Conservation (phyloP, 306 rosid genomes). For the Fragaria ananassa region DNA sequence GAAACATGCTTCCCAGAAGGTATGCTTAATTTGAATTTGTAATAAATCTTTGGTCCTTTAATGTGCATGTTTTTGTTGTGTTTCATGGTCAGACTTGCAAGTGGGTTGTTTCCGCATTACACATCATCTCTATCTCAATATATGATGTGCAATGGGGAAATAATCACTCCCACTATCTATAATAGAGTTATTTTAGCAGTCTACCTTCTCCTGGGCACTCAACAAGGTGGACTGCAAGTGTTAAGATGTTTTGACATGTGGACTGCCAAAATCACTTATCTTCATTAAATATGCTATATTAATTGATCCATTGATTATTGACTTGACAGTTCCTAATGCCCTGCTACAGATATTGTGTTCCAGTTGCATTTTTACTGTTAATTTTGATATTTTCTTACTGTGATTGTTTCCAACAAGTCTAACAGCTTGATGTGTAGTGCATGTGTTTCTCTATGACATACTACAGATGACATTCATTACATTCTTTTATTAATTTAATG, state of each 20-base stretch:
- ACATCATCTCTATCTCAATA: not conserved
- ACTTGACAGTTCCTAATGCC: not conserved
- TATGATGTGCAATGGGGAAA: too few species aligned
- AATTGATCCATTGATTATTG: not conserved
- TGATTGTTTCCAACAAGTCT: not conserved
- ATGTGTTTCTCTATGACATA: not conserved
- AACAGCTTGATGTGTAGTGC: not conserved
- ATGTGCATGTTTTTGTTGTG: not conserved
- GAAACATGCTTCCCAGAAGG: conserved; percentile 86
- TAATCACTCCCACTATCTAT: too few species aligned
- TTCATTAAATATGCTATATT: not conserved
- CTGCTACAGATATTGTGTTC: not conserved
- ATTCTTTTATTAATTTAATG: not conserved
- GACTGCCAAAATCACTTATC: not conserved
- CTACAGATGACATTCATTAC: not conserved
- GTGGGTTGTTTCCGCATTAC: not conserved
- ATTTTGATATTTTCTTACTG: not conserved
- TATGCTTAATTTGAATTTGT: conserved; percentile 18
- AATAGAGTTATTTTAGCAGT: not conserved
- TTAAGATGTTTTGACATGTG: not conserved
- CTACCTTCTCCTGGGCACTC: not conserved
- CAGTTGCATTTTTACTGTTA: not conserved
- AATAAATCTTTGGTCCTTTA: not conserved
- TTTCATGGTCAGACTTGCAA: not conserved
- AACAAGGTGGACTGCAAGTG: not conserved